Percentiles rank a stretch among this genome's conserved stretches.
Evolutionary conservation across 75 land plant genomes (phyloP).

Genomic region (Picea glauca): DNA sequence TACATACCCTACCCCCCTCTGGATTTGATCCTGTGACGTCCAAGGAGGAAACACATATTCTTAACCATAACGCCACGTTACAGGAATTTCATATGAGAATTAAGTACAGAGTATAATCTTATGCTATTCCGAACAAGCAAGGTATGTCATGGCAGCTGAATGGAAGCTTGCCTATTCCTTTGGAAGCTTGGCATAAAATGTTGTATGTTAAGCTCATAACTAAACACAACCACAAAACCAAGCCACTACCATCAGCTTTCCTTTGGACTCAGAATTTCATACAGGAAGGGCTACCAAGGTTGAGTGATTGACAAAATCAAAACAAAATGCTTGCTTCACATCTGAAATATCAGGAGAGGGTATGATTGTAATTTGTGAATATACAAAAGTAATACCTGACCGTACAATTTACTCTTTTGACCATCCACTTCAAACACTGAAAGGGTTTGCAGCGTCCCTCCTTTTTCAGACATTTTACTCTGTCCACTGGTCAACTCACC

Average conservation of each 20-base stretch:
- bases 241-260: background rate
- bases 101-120: background rate
- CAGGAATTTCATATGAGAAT: background rate
- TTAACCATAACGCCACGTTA: background rate
- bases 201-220: background rate
- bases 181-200: background rate
- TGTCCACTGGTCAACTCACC: slow-evolving; percentile 13
- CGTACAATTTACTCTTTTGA: slow-evolving; percentile 33
- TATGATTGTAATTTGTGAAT: slow-evolving; percentile 4
- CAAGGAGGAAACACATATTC: no score
- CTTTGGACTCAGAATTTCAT: background rate
- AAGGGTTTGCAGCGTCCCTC: slow-evolving; percentile 3
- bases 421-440: slow-evolving; percentile 64
- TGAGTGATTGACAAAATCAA: background rate
- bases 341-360: background rate
- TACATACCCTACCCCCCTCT: no score
- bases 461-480: slow-evolving; percentile 9
- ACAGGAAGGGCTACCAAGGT: background rate
- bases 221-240: background rate
- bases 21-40: no score
- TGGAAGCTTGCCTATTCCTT: background rate
- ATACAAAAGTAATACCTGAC: slow-evolving; percentile 33
- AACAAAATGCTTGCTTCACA: background rate
- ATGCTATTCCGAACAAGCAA: background rate
- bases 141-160: background rate